Percentiles rank a stretch among this genome's conserved stretches.
phyloP scores from a whole-genome alignment of 805 yeast genomes.

The Lachancea cidri region DNA sequence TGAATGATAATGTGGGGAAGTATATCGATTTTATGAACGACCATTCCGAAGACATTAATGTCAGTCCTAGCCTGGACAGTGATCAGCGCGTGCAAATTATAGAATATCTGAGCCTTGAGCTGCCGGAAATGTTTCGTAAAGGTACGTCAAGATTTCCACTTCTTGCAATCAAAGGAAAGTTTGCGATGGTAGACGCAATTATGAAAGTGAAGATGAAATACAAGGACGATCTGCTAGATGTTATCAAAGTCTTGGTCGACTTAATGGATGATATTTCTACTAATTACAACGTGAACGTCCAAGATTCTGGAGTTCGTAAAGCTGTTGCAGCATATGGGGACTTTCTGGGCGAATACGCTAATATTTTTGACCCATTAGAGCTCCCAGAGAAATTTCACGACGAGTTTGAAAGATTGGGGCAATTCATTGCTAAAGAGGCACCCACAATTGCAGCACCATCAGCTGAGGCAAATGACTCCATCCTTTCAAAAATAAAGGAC shows the following conservation, averaged over 20 bases:
- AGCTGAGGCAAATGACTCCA: neutral
- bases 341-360: slow-evolving; percentile 18
- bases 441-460: slow-evolving; percentile 11
- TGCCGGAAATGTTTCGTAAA: slow-evolving; percentile 22
- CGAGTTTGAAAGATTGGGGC: slow-evolving; percentile 13
- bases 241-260: slow-evolving; percentile 36
- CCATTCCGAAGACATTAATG: slow-evolving; percentile 16
- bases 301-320: slow-evolving; percentile 64
- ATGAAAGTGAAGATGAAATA: slow-evolving; percentile 21
- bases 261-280: slow-evolving; percentile 42
- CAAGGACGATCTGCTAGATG: slow-evolving; percentile 13
- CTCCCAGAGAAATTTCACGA: slow-evolving; percentile 13
- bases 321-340: slow-evolving; percentile 44
- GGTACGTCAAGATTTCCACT: slow-evolving; percentile 20
- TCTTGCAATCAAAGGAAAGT: slow-evolving; percentile 23
- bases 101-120: slow-evolving; percentile 23
- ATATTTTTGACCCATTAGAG: slow-evolving; percentile 3
- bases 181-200: slow-evolving; percentile 23
- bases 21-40: slow-evolving; percentile 39
- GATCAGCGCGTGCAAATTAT: slow-evolving; percentile 23
- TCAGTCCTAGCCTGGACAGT: slow-evolving; percentile 20
- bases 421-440: slow-evolving; percentile 15
- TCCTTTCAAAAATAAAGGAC: neutral
- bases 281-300: slow-evolving; percentile 70
- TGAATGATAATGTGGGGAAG: slow-evolving; percentile 60